A percentile compares a stretch with the other conserved stretches of the same genome.
Evolutionary conservation across 2,329 filamentous ascomycete genomes (phyloP).

Genomic region (Capronia epimyces): DNA sequence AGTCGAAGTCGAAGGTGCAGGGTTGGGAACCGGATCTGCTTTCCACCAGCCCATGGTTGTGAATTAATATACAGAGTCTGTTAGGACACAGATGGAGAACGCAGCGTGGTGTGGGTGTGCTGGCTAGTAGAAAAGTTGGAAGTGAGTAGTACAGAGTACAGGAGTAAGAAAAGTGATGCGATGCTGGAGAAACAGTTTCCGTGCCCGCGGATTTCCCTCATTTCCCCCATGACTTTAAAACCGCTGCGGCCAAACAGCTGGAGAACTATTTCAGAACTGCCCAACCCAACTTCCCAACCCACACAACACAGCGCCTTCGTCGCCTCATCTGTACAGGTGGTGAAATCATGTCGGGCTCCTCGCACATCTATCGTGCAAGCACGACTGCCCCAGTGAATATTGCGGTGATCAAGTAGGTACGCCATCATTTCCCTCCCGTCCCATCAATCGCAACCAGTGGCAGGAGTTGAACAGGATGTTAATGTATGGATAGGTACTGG

Average conservation of each 20-base stretch:
- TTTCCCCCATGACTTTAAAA: no score
- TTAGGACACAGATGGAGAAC: neutral
- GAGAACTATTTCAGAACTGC: no score
- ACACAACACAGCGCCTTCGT: neutral
- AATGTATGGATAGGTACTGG: conserved; percentile 64
- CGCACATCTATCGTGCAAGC: conserved; percentile 73
- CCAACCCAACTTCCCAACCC: no score
- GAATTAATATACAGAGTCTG: neutral
- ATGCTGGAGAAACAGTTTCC: no score
- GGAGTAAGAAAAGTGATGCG: no score
- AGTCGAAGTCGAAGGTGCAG: neutral
- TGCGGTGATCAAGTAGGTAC: conserved; percentile 32
- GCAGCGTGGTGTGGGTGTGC: neutral
- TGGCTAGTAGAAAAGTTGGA: neutral
- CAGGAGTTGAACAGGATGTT: neutral
- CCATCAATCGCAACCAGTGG: neutral
- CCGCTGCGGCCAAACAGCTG: no score
- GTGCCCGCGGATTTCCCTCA: no score
- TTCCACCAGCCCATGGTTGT: conserved; percentile 30
- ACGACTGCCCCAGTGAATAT: conserved; percentile 66
- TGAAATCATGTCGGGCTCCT: conserved; percentile 21
- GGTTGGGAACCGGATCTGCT: conserved; percentile 25
- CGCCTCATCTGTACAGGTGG: conserved; percentile 8
- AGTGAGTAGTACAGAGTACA: neutral
- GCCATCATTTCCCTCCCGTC: conserved; percentile 15